Evolutionary conservation across 306 rosid genomes (phyloP).

Genomic region (Clitoria ternatea): DNA sequence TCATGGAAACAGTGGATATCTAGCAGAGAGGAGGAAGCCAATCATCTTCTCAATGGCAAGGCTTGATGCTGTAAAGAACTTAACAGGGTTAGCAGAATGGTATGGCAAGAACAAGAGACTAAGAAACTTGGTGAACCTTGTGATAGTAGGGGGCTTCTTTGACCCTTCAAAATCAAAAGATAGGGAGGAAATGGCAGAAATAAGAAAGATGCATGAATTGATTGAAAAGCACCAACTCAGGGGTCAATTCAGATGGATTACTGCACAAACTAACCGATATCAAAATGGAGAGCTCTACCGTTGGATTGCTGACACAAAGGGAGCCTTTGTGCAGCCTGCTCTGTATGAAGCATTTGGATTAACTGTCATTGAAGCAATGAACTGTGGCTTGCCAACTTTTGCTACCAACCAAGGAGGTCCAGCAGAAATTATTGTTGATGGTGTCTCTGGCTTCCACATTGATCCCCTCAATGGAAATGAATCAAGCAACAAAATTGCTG

Average conservation of each 20-base stretch:
- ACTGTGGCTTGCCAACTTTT: slow-evolving; percentile 90
- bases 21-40: slow-evolving; percentile 69
- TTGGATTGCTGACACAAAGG: slow-evolving; percentile 73
- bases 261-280: slow-evolving; percentile 72
- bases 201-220: slow-evolving; percentile 64
- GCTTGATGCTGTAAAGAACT: slow-evolving; percentile 83
- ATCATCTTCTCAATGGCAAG: slow-evolving; percentile 93
- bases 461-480: slow-evolving; percentile 74
- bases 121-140: slow-evolving; percentile 76
- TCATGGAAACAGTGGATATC: slow-evolving; percentile 56
- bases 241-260: slow-evolving; percentile 94
- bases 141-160: slow-evolving; percentile 87
- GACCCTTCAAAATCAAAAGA: slow-evolving; percentile 92
- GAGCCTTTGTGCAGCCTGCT: slow-evolving; percentile 96
- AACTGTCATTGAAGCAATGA: slow-evolving; percentile 98
- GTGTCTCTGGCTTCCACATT: slow-evolving; percentile 81
- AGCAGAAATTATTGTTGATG: slow-evolving; percentile 86
- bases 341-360: slow-evolving; percentile 93
- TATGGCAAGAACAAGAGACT: slow-evolving; percentile 70
- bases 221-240: slow-evolving; percentile 65
- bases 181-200: slow-evolving; percentile 81
- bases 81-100: slow-evolving; percentile 76
- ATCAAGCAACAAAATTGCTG: slow-evolving; percentile 65
- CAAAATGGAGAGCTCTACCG: slow-evolving; percentile 90
- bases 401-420: slow-evolving; percentile 99